Evolutionary conservation across 306 rosid genomes (phyloP).

Genomic region (Quercus mongolica): DNA sequence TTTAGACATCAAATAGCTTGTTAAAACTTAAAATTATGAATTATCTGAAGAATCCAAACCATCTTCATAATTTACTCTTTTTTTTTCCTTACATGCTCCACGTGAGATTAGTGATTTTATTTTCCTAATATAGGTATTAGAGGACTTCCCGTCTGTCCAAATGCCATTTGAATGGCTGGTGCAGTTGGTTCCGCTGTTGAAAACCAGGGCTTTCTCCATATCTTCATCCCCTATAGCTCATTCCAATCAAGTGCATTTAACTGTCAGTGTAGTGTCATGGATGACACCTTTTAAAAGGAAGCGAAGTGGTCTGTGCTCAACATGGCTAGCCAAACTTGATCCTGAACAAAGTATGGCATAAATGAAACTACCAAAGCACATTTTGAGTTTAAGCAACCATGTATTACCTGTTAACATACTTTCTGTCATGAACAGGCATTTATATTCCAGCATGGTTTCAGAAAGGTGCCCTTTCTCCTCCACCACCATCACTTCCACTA

Average conservation of each 20-base stretch:
- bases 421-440: slow-evolving; percentile 40
- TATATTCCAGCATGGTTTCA: slow-evolving; percentile 68
- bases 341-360: slow-evolving; percentile 50
- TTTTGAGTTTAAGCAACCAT: neutral
- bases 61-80: neutral
- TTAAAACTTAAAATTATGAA: neutral
- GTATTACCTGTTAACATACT: slow-evolving; percentile 3
- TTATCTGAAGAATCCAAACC: neutral
- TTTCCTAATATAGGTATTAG: slow-evolving; percentile 49
- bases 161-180: slow-evolving; percentile 93
- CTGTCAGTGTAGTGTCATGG: slow-evolving; percentile 76
- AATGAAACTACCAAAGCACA: neutral
- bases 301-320: slow-evolving; percentile 73
- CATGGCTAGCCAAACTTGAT: slow-evolving; percentile 79
- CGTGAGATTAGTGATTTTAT: neutral
- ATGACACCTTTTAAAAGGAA: slow-evolving; percentile 80
- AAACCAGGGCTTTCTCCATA: slow-evolving; percentile 82
- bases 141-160: slow-evolving; percentile 90
- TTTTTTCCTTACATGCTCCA: slow-evolving; percentile 2
- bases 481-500: slow-evolving; percentile 76
- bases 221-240: slow-evolving; percentile 68
- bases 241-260: slow-evolving; percentile 82
- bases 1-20: neutral
- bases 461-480: slow-evolving; percentile 81
- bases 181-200: slow-evolving; percentile 87